These are phyloP conservation scores for Gossypium gossypioides DNA, from an alignment of 441 rosid genomes.

Conservation along the genomic window DNA sequence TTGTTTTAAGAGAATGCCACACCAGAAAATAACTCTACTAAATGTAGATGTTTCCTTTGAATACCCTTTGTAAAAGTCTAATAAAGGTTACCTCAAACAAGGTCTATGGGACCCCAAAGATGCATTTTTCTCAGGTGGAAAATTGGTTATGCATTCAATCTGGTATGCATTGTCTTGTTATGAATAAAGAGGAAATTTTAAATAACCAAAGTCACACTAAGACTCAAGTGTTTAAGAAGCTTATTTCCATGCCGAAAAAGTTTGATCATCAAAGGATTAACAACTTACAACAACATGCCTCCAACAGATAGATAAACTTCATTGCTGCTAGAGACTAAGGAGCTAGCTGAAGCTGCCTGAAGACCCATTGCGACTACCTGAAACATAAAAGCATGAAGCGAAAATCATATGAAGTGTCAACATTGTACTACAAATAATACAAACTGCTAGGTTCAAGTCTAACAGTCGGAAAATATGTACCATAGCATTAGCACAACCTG, in stretches of 20 bases:
- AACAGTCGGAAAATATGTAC: background rate
- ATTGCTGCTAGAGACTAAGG: conserved; percentile 22
- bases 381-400: conserved; percentile 12
- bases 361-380: conserved; percentile 47
- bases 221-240: background rate
- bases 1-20: background rate
- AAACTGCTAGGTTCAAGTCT: background rate
- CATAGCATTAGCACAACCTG: background rate
- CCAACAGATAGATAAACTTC: conserved; percentile 55
- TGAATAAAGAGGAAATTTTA: background rate
- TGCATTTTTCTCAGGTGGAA: background rate
- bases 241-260: background rate
- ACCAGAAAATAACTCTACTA: background rate
- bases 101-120: background rate
- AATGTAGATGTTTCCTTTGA: conserved; percentile 7
- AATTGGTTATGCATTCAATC: background rate
- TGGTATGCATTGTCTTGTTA: background rate
- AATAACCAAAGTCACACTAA: background rate
- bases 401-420: background rate
- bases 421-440: background rate
- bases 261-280: background rate
- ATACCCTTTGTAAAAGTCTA: background rate
- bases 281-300: conserved; percentile 63
- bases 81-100: background rate
- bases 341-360: conserved; percentile 21